A percentile compares a stretch with the other conserved stretches of the same genome.
Evolutionary conservation across 75 land plant species (phyloP).

Genomic region (Chamaecyparis obtusa): DNA sequence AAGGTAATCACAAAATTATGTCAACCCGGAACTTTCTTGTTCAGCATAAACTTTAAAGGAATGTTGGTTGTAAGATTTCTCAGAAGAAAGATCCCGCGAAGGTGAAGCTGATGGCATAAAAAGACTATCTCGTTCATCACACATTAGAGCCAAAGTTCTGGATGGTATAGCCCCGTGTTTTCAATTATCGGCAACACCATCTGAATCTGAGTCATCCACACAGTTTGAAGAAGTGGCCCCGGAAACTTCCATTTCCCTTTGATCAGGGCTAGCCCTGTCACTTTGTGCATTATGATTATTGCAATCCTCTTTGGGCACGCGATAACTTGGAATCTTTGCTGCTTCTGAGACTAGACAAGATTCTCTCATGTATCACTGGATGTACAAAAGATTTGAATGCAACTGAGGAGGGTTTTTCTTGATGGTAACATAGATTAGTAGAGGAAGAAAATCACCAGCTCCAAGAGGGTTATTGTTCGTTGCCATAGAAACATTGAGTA

Average conservation of each 20-base stretch:
- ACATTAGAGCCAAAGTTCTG: slow-evolving; percentile 93
- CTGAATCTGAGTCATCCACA: slow-evolving; percentile 34
- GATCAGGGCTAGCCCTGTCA: slow-evolving; percentile 7
- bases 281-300: slow-evolving; percentile 1
- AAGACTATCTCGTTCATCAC: slow-evolving; percentile 89
- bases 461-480: slow-evolving; percentile 86
- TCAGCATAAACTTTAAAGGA: slow-evolving; percentile 64
- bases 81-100: slow-evolving; percentile 24
- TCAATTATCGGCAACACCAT: slow-evolving; percentile 39
- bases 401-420: too few relatives aligned
- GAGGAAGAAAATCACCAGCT: too few relatives aligned
- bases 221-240: slow-evolving; percentile 1
- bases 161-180: slow-evolving; percentile 83
- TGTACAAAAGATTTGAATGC: too few relatives aligned
- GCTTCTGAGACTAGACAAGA: too few relatives aligned
- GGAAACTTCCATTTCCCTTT: not conserved
- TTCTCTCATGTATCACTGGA: too few relatives aligned
- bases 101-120: slow-evolving; percentile 70
- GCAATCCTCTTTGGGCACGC: not conserved
- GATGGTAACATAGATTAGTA: too few relatives aligned
- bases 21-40: slow-evolving; percentile 77
- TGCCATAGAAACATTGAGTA: slow-evolving; percentile 77
- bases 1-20: slow-evolving; percentile 78
- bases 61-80: slow-evolving; percentile 22
- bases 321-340: not conserved